Evolutionary conservation across 805 yeast genomes (phyloP), one percentile per base, ranked within the genome.

Genomic region (Torulaspora franciscae): DNA sequence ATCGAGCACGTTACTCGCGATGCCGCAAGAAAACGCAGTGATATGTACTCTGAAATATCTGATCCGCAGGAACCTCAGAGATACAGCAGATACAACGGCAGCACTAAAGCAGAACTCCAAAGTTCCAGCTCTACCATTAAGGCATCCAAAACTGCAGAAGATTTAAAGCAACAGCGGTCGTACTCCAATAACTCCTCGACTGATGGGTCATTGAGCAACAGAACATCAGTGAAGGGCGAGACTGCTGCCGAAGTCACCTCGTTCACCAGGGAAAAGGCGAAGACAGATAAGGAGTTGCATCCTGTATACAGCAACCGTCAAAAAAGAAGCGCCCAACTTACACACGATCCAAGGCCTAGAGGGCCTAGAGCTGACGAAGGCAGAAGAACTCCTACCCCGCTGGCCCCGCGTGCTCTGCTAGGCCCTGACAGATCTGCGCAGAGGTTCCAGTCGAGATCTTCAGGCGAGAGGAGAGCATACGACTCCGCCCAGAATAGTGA

Each of bases 11-110:
- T 54, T 6, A 37, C 43, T 4, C 40, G 37, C 9, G 47, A 51
- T 14, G 37, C 37, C 3, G 9, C 35, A 11, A 42, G 30, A n/a
- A 25, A 38, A 19, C 28, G 42, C 14, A 46, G 42, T 8, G 52
- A 49, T 22, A 37, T 43, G 42, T 49, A 54, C 17, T 46, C 54
- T 4, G 58, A 53, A 5, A 28, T 45, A n/a, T 10, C 41, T 5
- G 24, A 13, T 14, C 34, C 24, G 8, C 14, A 37, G 28, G 27
- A 42, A 22, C 13, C 52, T 8, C 49, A 47, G 32, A 51, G 39
- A 14, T 24, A 42, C 11, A 57, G 59, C 36, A 50, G 60, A 28
- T 56, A 55, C 26, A 47, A 36, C 24, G 42, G 42, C 9, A 32
- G 42, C n/a, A 17, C 11, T 36, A 39, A 19, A 17, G 7, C 15